A percentile compares a stretch with the other conserved stretches of the same genome.
phyloP scores from a whole-genome alignment of 2,329 filamentous ascomycete genomes.

The Colletotrichum sojae region DNA sequence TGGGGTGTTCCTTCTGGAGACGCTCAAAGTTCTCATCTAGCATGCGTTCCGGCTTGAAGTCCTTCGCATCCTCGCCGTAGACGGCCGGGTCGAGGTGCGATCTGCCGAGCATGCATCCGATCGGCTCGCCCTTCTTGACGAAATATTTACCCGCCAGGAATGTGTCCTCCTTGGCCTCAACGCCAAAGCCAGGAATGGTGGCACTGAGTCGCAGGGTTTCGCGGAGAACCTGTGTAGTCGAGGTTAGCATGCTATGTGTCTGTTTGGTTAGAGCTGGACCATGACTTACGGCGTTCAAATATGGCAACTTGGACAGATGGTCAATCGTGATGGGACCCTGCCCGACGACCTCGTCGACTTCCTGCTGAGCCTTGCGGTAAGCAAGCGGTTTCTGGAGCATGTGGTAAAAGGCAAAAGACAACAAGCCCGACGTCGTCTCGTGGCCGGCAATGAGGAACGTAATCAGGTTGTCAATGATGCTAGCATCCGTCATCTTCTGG shows the following conservation, averaged over 20 bases:
- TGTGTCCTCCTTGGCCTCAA: constrained; percentile 56
- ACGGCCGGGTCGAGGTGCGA: constrained; percentile 70
- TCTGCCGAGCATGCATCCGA: constrained; percentile 62
- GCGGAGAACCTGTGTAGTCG: constrained; percentile 60
- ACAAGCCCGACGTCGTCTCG: constrained; percentile 77
- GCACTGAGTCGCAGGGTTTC: constrained; percentile 60
- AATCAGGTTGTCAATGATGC: constrained; percentile 77
- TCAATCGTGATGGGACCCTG: constrained; percentile 67
- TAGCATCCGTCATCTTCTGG: constrained; percentile 69
- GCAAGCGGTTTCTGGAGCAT: constrained; percentile 74
- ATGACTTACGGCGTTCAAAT: constrained; percentile 66
- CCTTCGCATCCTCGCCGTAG: constrained; percentile 69
- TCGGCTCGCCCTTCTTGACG: constrained; percentile 59
- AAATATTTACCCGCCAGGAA: constrained; percentile 68
- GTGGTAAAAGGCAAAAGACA: constrained; percentile 76
- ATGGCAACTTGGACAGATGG: constrained; percentile 73
- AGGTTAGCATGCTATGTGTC: neutral
- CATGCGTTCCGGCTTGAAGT: constrained; percentile 75
- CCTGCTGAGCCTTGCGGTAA: constrained; percentile 73
- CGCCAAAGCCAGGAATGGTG: constrained; percentile 46
- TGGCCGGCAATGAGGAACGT: constrained; percentile 79
- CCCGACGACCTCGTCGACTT: constrained; percentile 77
- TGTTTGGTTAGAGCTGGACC: neutral
- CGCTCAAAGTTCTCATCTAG: constrained; percentile 65
- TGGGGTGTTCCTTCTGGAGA: constrained; percentile 50